Percentiles rank a stretch among this genome's conserved stretches.
Evolutionary conservation across 2,329 filamentous ascomycete species (phyloP).

Genomic region (Cladosporium velox): DNA sequence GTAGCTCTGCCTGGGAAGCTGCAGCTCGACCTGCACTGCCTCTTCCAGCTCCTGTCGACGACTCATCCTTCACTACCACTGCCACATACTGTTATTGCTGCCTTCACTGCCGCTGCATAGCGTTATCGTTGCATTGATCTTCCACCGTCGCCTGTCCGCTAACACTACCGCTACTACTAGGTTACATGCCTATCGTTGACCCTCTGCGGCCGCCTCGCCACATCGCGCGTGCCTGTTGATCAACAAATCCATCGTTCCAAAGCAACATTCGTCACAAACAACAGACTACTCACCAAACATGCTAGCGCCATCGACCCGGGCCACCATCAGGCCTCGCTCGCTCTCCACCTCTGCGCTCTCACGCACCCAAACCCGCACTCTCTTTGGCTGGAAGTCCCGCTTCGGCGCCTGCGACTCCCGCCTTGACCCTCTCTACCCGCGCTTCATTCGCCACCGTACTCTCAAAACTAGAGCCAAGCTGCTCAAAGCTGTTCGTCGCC

Average conservation of each 20-base stretch:
- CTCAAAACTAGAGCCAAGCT: constrained; percentile 37
- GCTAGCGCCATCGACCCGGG: constrained; percentile 12
- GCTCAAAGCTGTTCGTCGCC: constrained; percentile 34
- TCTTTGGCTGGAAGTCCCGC: constrained; percentile 32
- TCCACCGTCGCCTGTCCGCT: background rate
- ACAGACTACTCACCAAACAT: background rate
- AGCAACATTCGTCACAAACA: background rate
- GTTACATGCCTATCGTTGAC: constrained; percentile 14
- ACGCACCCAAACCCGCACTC: constrained; percentile 25
- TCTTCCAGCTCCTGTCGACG: background rate
- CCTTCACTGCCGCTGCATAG: constrained; percentile 2
- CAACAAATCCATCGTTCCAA: background rate
- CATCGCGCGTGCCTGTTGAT: background rate
- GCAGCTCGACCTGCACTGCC: background rate
- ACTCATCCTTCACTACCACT: background rate
- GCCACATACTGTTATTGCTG: background rate
- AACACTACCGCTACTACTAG: background rate
- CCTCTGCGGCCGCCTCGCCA: background rate
- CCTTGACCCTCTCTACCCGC: constrained; percentile 37
- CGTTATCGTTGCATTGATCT: constrained; percentile 9
- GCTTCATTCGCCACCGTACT: constrained; percentile 32
- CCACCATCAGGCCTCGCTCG: constrained; percentile 19
- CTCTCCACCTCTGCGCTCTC: constrained; percentile 13
- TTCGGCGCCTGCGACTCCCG: constrained; percentile 34
- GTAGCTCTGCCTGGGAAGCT: background rate